phyloP scores from a whole-genome alignment of 257 asterid species.

The Mitragyna speciosa region DNA sequence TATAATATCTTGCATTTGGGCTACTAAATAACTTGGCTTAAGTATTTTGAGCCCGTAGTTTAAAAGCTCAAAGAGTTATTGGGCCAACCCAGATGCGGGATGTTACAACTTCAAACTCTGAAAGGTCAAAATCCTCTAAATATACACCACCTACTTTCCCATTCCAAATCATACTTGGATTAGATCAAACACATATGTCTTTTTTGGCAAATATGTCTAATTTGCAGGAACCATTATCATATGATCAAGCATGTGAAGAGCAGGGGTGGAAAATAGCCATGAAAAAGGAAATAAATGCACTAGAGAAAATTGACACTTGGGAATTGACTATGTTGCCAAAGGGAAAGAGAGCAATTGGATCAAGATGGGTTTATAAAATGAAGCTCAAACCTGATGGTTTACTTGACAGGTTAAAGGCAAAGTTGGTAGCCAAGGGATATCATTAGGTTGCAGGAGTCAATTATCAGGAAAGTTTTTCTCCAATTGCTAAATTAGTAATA shows the following conservation, averaged over 20 bases:
- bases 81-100: too few species aligned
- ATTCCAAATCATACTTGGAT: background rate
- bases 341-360: background rate
- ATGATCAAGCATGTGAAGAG: background rate
- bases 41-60: too few species aligned
- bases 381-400: too few species aligned
- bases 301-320: background rate
- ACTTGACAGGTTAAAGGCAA: background rate
- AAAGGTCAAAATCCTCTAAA: too few species aligned
- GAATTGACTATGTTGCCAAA: background rate
- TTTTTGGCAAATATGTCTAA: background rate
- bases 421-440: too few species aligned
- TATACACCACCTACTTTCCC: background rate
- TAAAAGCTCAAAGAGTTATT: too few species aligned
- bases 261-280: too few species aligned
- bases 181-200: background rate
- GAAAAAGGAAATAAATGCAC: background rate
- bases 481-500: background rate
- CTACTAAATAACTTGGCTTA: too few species aligned
- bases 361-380: too few species aligned
- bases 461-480: background rate
- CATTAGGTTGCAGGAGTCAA: background rate
- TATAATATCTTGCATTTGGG: too few species aligned
- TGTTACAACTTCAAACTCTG: too few species aligned
- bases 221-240: background rate